Evolutionary conservation across 75 land plant species (phyloP).

Genomic region (Larix kaempferi): DNA sequence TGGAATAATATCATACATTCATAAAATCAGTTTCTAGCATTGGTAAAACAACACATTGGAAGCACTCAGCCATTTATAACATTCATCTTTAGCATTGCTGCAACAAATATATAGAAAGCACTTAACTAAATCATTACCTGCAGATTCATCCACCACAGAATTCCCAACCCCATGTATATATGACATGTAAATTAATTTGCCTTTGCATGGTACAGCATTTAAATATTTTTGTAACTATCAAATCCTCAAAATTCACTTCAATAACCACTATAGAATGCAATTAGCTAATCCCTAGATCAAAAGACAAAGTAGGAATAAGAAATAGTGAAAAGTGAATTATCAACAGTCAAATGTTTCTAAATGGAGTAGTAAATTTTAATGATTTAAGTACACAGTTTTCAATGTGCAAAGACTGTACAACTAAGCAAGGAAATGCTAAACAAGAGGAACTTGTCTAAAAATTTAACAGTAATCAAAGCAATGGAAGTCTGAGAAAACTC

Average conservation of each 20-base stretch:
- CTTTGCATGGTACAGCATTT: too few relatives aligned
- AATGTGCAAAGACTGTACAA: neutral
- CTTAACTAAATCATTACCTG: too few relatives aligned
- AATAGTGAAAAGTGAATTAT: neutral
- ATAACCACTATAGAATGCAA: neutral
- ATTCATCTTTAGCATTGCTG: constrained; percentile 1
- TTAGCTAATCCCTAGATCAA: neutral
- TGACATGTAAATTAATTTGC: too few relatives aligned
- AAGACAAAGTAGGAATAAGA: neutral
- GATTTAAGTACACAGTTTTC: neutral
- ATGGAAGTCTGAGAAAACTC: too few relatives aligned
- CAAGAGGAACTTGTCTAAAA: too few relatives aligned
- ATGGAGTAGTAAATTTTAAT: neutral
- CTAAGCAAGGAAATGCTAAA: too few relatives aligned
- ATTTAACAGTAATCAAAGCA: too few relatives aligned
- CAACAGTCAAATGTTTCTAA: neutral
- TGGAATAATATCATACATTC: constrained; percentile 14
- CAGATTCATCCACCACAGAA: too few relatives aligned
- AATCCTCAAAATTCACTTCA: neutral
- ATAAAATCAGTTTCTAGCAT: neutral
- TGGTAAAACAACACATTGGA: constrained; percentile 11
- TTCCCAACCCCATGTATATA: too few relatives aligned
- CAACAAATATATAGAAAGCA: constrained; percentile 8
- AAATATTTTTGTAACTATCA: neutral
- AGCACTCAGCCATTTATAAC: constrained; percentile 20